phyloP scores from a whole-genome alignment of 2,329 filamentous ascomycete genomes.

The Verticillium alfalfae region DNA sequence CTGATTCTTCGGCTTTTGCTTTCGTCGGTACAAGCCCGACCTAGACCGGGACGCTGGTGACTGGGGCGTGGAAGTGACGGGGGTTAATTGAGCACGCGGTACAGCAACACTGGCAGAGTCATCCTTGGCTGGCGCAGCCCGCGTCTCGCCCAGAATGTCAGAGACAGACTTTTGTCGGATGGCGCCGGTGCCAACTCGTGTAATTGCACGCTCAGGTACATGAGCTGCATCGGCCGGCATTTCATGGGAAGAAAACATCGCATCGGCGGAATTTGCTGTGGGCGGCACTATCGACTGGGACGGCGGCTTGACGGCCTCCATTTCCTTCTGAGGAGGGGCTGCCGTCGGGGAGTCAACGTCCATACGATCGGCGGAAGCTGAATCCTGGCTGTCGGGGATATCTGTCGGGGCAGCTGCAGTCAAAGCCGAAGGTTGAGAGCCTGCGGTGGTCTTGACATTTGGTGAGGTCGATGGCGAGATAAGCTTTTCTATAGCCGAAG shows the following conservation, averaged over 20 bases:
- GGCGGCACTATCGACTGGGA: background rate
- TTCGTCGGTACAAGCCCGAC: slow-evolving; percentile 31
- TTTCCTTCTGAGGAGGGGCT: background rate
- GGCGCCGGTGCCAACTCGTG: slow-evolving; percentile 63
- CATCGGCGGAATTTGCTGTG: background rate
- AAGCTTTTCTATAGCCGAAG: background rate
- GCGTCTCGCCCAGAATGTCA: slow-evolving; percentile 61
- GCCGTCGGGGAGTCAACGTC: slow-evolving; percentile 23
- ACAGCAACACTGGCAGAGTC: slow-evolving; percentile 20
- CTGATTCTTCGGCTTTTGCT: slow-evolving; percentile 57
- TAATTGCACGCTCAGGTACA: slow-evolving; percentile 52
- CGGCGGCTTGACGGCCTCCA: background rate
- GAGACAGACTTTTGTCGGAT: slow-evolving; percentile 68
- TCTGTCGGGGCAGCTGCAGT: slow-evolving; percentile 12
- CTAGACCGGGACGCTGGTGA: slow-evolving; percentile 29
- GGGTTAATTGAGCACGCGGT: slow-evolving; percentile 29
- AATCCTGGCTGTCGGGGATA: slow-evolving; percentile 29
- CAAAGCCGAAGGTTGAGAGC: slow-evolving; percentile 5
- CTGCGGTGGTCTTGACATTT: slow-evolving; percentile 9
- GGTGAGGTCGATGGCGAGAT: background rate
- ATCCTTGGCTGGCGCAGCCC: slow-evolving; percentile 29
- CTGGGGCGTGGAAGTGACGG: slow-evolving; percentile 35
- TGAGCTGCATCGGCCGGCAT: slow-evolving; percentile 14
- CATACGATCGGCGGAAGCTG: slow-evolving; percentile 22
- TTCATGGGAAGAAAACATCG: background rate